A percentile compares a stretch with the other conserved stretches of the same genome.
Conservation (phyloP, 2,329 filamentous ascomycete genomes). For the Colletotrichum camelliae region DNA sequence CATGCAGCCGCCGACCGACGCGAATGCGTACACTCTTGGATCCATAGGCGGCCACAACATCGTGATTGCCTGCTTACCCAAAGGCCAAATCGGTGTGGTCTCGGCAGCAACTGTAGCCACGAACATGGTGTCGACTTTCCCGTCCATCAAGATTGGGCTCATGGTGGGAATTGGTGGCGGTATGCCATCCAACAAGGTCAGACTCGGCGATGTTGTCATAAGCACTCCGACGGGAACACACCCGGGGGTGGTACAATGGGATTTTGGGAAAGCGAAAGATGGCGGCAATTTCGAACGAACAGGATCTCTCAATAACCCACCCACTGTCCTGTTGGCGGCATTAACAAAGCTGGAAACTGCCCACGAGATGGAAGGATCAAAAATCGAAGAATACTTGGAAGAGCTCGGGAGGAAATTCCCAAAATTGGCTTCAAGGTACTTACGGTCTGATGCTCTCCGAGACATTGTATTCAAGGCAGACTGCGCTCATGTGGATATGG, state of each 20-base stretch:
- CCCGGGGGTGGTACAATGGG: constrained; percentile 21
- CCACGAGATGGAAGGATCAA: constrained; percentile 5
- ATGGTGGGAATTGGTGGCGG: constrained; percentile 32
- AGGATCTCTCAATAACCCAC: constrained; percentile 1
- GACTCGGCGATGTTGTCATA: constrained; percentile 23
- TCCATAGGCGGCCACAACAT: constrained; percentile 29
- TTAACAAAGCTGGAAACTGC: not conserved
- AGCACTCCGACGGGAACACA: not conserved
- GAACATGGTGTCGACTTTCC: not conserved
- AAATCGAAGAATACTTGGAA: not conserved
- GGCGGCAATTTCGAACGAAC: not conserved
- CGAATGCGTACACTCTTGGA: constrained; percentile 31
- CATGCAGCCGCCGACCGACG: constrained; percentile 22
- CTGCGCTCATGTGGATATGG: not conserved
- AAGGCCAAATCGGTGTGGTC: constrained; percentile 20
- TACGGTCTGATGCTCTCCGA: not conserved
- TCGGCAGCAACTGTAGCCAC: not conserved
- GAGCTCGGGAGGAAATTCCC: constrained; percentile 4
- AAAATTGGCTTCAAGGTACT: not conserved
- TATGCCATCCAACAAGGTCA: not conserved
- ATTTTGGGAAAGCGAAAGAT: not conserved
- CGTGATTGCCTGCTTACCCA: constrained; percentile 28
- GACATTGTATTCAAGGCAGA: constrained; percentile 17
- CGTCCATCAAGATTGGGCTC: not conserved
- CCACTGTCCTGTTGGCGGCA: not conserved